A percentile compares a stretch with the other conserved stretches of the same genome.
phyloP scores from a whole-genome alignment of 306 rosid species.

The Herpetospermum pedunculosum region DNA sequence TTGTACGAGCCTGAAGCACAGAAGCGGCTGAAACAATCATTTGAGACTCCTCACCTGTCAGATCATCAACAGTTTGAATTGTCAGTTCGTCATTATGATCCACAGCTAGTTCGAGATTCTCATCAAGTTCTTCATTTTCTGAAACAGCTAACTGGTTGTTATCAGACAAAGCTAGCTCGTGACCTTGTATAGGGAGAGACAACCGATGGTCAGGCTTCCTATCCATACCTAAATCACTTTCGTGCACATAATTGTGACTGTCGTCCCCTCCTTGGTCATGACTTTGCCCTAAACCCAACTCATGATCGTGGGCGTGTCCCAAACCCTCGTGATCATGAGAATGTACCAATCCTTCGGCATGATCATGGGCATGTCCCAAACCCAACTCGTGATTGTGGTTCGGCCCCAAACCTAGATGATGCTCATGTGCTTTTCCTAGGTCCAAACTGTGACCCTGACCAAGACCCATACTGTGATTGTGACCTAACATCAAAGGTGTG shows the following conservation, averaged over 20 bases:
- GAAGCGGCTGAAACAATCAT: slow-evolving; percentile 9
- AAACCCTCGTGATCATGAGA: slow-evolving; percentile 24
- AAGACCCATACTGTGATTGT: slow-evolving; percentile 46
- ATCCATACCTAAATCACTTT: slow-evolving; percentile 44
- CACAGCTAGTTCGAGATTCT: slow-evolving; percentile 23
- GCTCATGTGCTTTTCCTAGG: slow-evolving; percentile 35
- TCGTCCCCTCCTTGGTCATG: slow-evolving; percentile 45
- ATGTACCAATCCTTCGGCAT: slow-evolving; percentile 40
- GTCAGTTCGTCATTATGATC: slow-evolving; percentile 31
- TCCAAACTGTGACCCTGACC: slow-evolving; percentile 51
- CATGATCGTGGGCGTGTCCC: slow-evolving; percentile 33
- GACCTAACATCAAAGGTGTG: slow-evolving; percentile 48
- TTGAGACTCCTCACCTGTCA: slow-evolving; percentile 18
- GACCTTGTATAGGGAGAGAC: slow-evolving; percentile 36
- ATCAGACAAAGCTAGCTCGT: slow-evolving; percentile 25
- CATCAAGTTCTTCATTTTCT: slow-evolving; percentile 28
- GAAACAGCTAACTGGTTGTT: slow-evolving; percentile 25
- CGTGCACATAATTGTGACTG: slow-evolving; percentile 46
- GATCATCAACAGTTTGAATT: slow-evolving; percentile 18
- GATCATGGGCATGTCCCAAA: slow-evolving; percentile 22
- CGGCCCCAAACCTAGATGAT: slow-evolving; percentile 38
- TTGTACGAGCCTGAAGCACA: slow-evolving; percentile 28
- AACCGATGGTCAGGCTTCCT: slow-evolving; percentile 58
- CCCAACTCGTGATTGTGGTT: slow-evolving; percentile 49
- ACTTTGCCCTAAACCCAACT: slow-evolving; percentile 41